Percentiles rank a stretch among this genome's conserved stretches.
These are phyloP conservation scores for Arabidopsis lyrata DNA, from an alignment of 441 rosid species.

Conservation along the genomic window DNA sequence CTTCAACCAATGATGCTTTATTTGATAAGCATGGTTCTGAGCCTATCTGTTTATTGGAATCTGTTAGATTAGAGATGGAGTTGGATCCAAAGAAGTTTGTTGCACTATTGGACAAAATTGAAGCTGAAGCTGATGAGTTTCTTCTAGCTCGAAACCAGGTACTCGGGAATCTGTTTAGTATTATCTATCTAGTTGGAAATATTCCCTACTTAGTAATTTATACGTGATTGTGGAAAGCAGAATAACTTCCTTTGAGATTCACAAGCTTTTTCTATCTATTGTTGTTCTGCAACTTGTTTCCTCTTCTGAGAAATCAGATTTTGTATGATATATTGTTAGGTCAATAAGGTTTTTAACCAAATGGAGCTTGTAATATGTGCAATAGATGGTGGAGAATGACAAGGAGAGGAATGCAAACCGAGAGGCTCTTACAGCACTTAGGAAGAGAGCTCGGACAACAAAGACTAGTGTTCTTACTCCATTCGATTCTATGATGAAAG, in stretches of 20 bases:
- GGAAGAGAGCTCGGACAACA: constrained; percentile 81
- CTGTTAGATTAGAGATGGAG: constrained; percentile 52
- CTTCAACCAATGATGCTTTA: background rate
- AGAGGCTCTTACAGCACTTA: constrained; percentile 80
- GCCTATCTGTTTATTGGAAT: background rate
- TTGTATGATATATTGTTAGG: background rate
- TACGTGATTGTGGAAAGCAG: background rate
- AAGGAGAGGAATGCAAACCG: constrained; percentile 75
- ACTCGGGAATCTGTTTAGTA: background rate
- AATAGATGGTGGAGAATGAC: constrained; percentile 78
- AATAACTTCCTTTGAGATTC: background rate
- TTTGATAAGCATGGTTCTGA: background rate
- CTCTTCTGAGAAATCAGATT: background rate
- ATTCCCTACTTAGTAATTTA: background rate
- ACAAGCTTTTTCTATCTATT: background rate
- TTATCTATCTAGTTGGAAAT: background rate
- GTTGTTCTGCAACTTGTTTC: background rate
- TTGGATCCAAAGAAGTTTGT: constrained; percentile 60
- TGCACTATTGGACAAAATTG: constrained; percentile 59
- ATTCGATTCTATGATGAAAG: constrained; percentile 79
- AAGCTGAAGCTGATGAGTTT: constrained; percentile 76
- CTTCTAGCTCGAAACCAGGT: constrained; percentile 73
- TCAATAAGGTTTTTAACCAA: background rate
- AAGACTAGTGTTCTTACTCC: constrained; percentile 70
- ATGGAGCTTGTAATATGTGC: constrained; percentile 22